Percentiles rank a stretch among this genome's conserved stretches.
Evolutionary conservation across 352 stramenopile genomes (phyloP).

Genomic region (Pythium coloratum): DNA sequence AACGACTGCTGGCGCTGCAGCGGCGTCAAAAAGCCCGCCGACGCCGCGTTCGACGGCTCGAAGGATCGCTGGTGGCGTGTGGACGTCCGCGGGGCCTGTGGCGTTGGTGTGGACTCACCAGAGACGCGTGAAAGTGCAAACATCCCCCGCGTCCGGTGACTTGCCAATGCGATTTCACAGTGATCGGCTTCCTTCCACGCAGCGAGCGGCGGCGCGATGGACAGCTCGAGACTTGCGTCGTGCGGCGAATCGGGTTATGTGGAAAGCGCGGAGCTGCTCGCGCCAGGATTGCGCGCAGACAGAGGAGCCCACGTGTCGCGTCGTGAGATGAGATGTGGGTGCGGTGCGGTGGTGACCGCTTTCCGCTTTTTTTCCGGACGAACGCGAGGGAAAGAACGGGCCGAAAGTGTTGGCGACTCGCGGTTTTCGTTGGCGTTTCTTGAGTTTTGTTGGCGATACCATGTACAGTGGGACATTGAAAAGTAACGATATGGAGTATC

Average conservation of each 20-base stretch:
- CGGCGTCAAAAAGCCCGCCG: constrained; percentile 4
- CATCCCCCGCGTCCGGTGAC: not conserved
- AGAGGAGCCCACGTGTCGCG: not conserved
- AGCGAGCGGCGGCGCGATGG: constrained; percentile 8
- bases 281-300: not conserved
- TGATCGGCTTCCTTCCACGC: not conserved
- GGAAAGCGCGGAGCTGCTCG: not conserved
- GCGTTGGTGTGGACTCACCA: not conserved
- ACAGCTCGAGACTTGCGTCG: not conserved
- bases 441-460: constrained; percentile 2
- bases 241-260: not conserved
- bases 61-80: not conserved
- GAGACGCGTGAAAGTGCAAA: not conserved
- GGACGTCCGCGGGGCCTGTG: not conserved
- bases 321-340: constrained; percentile 6
- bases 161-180: not conserved
- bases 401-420: not conserved
- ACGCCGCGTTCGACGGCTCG: not conserved
- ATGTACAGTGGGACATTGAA: not conserved
- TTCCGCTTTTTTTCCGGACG: not conserved
- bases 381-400: constrained; percentile 1
- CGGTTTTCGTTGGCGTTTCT: constrained; percentile 6
- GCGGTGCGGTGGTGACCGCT: not conserved
- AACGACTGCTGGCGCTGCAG: constrained; percentile 23
- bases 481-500: constrained; percentile 24